These are phyloP conservation scores for Cucurbita moschata DNA, from an alignment of 306 rosid species.

Conservation along the genomic window DNA sequence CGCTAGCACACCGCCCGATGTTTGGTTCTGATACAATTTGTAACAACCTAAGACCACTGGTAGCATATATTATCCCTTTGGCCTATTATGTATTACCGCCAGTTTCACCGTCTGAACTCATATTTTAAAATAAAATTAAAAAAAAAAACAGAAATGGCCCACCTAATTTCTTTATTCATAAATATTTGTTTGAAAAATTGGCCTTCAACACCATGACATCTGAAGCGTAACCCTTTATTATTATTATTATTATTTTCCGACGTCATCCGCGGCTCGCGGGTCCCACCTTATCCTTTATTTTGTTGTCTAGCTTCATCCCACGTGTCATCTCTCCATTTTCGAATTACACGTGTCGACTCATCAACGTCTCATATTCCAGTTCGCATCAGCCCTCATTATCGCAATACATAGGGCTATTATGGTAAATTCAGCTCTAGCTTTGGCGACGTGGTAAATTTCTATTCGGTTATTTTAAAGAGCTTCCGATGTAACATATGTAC, in stretches of 20 bases:
- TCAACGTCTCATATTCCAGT: not conserved
- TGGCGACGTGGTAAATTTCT: not conserved
- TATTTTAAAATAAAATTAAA: no score
- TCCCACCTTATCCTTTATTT: not conserved
- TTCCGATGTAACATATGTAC: not conserved
- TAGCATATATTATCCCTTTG: no score
- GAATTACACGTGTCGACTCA: not conserved
- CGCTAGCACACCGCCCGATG: no score
- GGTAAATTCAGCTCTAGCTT: not conserved
- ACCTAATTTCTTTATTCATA: not conserved
- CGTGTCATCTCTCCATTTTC: not conserved
- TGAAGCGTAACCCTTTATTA: constrained; percentile 7
- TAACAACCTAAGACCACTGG: no score
- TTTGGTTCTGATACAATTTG: no score
- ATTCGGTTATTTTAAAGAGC: not conserved
- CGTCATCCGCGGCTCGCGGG: not conserved
- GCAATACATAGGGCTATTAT: not conserved
- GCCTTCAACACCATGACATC: constrained; percentile 21
- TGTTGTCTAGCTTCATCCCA: not conserved
- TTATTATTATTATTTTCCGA: no score
- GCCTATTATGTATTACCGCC: no score
- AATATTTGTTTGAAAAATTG: no score
- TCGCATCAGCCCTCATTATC: not conserved
- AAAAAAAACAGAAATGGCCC: not conserved
- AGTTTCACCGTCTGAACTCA: no score